A percentile compares a stretch with the other conserved stretches of the same genome.
Evolutionary conservation across 2,329 filamentous ascomycete species (phyloP).

Genomic region (Colletotrichum sp.): DNA sequence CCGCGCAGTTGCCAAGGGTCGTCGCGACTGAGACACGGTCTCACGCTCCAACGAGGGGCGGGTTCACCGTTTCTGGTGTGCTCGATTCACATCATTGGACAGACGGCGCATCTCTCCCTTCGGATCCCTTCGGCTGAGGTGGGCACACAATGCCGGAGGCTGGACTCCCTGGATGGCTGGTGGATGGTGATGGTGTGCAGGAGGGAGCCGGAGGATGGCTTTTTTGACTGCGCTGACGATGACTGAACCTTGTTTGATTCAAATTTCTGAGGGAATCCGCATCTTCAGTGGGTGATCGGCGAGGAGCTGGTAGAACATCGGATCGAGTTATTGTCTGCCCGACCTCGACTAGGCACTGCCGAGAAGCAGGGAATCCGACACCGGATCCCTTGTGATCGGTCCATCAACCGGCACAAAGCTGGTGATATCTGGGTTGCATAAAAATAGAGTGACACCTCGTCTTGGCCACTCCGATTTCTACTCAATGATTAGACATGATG

Average conservation of each 20-base stretch:
- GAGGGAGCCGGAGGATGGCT: not conserved
- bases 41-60: constrained; percentile 11
- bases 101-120: not conserved
- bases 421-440: not conserved
- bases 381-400: not conserved
- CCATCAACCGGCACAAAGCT: not conserved
- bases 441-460: not conserved
- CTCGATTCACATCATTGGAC: not conserved
- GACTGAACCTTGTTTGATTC: not conserved
- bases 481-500: not conserved
- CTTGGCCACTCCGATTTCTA: not conserved
- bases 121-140: constrained; percentile 4
- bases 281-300: not conserved
- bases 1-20: not conserved
- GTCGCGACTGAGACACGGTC: constrained; percentile 5
- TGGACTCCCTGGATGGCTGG: constrained; percentile 17
- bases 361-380: not conserved
- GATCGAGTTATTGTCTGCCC: not conserved
- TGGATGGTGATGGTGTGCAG: not conserved
- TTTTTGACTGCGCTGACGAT: not conserved
- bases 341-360: not conserved
- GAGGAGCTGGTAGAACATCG: not conserved
- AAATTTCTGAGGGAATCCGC: not conserved
- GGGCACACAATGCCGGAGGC: not conserved
- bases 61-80: not conserved